Evolutionary conservation across 108 stramenopile species (phyloP).

Genomic region (Nitzschia palea): DNA sequence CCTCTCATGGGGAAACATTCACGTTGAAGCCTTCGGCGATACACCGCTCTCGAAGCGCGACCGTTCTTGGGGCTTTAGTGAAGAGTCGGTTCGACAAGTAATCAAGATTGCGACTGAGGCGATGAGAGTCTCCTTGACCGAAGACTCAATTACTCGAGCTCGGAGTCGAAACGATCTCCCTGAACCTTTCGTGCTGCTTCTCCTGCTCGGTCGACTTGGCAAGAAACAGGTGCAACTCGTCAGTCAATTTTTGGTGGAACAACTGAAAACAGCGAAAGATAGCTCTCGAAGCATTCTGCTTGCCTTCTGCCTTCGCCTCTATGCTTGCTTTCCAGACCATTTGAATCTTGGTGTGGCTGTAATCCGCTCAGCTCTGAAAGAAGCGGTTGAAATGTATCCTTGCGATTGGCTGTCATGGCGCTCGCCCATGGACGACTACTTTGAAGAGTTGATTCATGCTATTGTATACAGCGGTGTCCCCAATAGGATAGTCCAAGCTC

Average conservation of each 20-base stretch:
- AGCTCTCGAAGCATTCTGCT: not conserved
- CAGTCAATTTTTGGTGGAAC: conserved; percentile 30
- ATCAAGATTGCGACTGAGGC: conserved; percentile 24
- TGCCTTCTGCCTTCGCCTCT: conserved; percentile 49
- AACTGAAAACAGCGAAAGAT: conserved; percentile 14
- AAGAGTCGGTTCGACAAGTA: conserved; percentile 15
- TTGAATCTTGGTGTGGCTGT: conserved; percentile 46
- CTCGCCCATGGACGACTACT: conserved; percentile 53
- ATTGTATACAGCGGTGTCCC: conserved; percentile 23
- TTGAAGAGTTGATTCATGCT: conserved; percentile 42
- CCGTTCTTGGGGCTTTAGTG: conserved; percentile 13
- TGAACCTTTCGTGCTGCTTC: conserved; percentile 46
- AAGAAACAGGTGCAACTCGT: conserved; percentile 35
- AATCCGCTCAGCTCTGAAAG: conserved; percentile 41
- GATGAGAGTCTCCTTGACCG: conserved; percentile 5
- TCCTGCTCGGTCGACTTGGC: conserved; percentile 38
- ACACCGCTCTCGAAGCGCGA: not conserved
- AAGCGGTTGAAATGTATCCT: conserved; percentile 34
- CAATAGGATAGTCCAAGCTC: conserved; percentile 31
- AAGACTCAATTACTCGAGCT: not conserved
- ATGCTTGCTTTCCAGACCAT: conserved; percentile 44
- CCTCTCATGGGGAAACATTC: conserved; percentile 23
- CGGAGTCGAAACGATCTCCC: conserved; percentile 37
- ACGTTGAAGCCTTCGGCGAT: conserved; percentile 18
- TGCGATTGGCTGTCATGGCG: conserved; percentile 45